These are phyloP conservation scores for Hygrophila difformis DNA, from an alignment of 257 asterid species.

Conservation along the genomic window DNA sequence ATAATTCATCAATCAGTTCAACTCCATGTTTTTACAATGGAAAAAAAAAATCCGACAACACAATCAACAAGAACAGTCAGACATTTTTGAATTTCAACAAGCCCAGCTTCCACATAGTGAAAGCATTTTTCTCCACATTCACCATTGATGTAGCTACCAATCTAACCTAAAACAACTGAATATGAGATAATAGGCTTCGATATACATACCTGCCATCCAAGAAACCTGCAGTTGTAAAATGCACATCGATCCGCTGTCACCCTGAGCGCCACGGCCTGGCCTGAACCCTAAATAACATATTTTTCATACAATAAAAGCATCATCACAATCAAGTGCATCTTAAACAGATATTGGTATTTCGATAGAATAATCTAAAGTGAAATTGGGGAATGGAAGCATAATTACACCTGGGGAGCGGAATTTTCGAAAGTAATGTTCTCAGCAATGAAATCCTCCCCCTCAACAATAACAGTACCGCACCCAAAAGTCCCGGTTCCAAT, in stretches of 20 bases:
- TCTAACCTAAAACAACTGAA: not conserved
- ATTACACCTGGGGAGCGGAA: constrained; percentile 67
- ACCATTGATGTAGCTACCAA: not conserved
- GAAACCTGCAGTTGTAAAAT: constrained; percentile 87
- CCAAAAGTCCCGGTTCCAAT: constrained; percentile 98
- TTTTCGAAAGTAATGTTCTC: constrained; percentile 92
- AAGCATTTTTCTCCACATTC: not conserved
- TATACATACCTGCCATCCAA: constrained; percentile 80
- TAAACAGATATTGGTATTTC: not conserved
- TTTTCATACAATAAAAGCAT: not conserved
- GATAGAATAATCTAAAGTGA: not conserved
- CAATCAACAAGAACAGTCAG: too few relatives aligned
- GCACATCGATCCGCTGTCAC: constrained; percentile 93
- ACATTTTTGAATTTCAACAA: constrained; percentile 5
- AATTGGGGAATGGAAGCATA: not conserved
- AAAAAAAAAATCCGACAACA: too few relatives aligned
- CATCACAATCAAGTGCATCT: not conserved
- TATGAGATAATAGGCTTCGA: not conserved
- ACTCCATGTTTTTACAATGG: too few relatives aligned
- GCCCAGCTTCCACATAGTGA: constrained; percentile 1
- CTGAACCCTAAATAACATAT: constrained; percentile 53
- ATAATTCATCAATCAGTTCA: too few relatives aligned
- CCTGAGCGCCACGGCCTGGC: constrained; percentile 93
- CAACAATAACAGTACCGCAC: constrained; percentile 75
- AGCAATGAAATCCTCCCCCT: constrained; percentile 96